Conservation (phyloP, 441 rosid genomes). For the Aquilaria agallochum region DNA sequence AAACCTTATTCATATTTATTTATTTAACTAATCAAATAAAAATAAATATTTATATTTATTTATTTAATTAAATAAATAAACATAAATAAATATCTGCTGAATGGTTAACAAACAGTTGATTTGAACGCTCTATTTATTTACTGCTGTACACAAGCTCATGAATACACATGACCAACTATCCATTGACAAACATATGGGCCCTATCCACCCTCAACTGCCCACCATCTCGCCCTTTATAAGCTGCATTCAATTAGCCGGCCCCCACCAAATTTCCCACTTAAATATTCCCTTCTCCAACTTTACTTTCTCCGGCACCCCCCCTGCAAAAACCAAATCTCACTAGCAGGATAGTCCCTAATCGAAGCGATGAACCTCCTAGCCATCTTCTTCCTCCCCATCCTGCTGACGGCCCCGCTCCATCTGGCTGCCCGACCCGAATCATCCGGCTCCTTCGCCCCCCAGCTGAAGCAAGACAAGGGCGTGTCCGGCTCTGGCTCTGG, state of each 20-base stretch:
- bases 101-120: too few species aligned
- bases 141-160: conserved; percentile 13
- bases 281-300: background rate
- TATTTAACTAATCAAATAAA: too few species aligned
- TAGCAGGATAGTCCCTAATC: background rate
- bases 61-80: too few species aligned
- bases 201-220: conserved; percentile 33
- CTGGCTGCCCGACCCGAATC: conserved; percentile 38
- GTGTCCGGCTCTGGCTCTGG: conserved; percentile 29
- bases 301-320: conserved; percentile 1
- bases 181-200: conserved; percentile 10
- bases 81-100: too few species aligned
- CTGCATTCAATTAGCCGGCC: background rate
- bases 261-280: background rate
- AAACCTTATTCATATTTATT: too few species aligned
- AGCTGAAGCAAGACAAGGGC: conserved; percentile 11
- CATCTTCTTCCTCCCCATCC: conserved; percentile 23
- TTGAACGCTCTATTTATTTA: too few species aligned
- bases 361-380: conserved; percentile 32
- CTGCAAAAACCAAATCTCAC: background rate
- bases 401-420: conserved; percentile 31
- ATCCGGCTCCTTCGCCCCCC: conserved; percentile 17
- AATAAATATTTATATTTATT: too few species aligned
- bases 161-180: conserved; percentile 26
- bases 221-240: conserved; percentile 14